Evolutionary conservation across 2,329 filamentous ascomycete genomes (phyloP).

Genomic region (Didymella sp.): DNA sequence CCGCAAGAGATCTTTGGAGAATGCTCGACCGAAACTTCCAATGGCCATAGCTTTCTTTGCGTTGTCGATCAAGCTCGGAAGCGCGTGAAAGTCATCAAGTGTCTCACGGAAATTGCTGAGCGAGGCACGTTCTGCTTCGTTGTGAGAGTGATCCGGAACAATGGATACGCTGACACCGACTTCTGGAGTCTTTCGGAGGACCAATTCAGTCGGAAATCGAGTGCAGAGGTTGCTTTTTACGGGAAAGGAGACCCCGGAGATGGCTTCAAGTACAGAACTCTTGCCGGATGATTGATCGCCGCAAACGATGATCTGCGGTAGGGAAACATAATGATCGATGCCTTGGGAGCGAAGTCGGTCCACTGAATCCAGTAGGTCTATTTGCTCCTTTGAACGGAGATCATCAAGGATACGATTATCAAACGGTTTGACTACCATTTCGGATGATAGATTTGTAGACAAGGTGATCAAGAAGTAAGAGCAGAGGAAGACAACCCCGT

Average conservation of each 20-base stretch:
- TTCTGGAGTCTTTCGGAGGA: conserved; percentile 55
- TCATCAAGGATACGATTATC: no score
- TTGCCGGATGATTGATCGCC: background rate
- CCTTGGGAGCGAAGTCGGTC: background rate
- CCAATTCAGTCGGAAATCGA: conserved; percentile 62
- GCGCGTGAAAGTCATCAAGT: conserved; percentile 30
- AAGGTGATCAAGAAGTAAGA: no score
- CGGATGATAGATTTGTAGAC: no score
- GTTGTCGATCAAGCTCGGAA: conserved; percentile 51
- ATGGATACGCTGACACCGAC: conserved; percentile 54
- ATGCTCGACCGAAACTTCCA: conserved; percentile 49
- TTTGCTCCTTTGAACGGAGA: background rate
- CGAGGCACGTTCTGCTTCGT: conserved; percentile 17
- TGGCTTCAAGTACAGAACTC: background rate
- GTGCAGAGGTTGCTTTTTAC: background rate
- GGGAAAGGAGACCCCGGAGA: background rate
- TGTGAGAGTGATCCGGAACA: conserved; percentile 26
- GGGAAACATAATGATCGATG: background rate
- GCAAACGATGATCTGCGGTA: background rate
- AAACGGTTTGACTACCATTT: no score
- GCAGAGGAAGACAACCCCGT: no score
- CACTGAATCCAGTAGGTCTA: background rate
- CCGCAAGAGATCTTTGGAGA: conserved; percentile 34
- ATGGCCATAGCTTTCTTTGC: conserved; percentile 59
- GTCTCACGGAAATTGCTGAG: conserved; percentile 27